Evolutionary conservation across 1,284 basidiomycete species (phyloP), one percentile per base, ranked within the genome.

Genomic region (Ustilago nuda): DNA sequence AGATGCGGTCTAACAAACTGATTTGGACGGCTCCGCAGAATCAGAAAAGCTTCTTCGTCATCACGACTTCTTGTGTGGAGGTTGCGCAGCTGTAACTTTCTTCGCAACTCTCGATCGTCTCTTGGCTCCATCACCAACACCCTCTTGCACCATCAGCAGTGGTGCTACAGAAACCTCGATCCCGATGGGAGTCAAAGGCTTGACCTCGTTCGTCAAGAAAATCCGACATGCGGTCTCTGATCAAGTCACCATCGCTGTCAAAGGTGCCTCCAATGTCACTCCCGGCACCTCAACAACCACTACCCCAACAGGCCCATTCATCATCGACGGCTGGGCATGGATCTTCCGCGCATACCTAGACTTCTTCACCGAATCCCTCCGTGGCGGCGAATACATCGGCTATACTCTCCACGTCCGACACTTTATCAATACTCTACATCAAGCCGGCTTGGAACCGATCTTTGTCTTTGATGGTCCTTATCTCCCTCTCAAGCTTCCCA

Each of bases 391-490:
- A 27, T 81, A 79, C 56, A 60, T 69, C 12, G 66, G 57, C 35
- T 79, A 65, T 35, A 60, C 66, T 11, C n/a, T 64, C 3, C 64
- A 64, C 19, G 62, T 71, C 17, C 66, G 66, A 19, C 63, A 57
- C 37, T 57, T 76, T 43, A 51, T 66, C 56, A 55, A 58, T 12
- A 65, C 71, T 0, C 61, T 67, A 15, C 76, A 78, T 8, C 30
- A 64, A 17, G 75, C 66, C 27, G 56, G 64, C 12, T 62, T 81
- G 43, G 59, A 78, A 17, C 75, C 76, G 7, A 71, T 80, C 72
- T 83, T 83, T 62, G 58, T 83, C 56, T 82, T 81, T 41, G 82
- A 83, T 51, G 82, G 82, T 2, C 74, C 79, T 13, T 68, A 68
- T 9, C 76, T 78, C 4, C 74, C 70, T 6, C 61, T 66, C 46